These are phyloP conservation scores for Licmophora abbreviata DNA, from an alignment of 108 stramenopile genomes.

Conservation along the genomic window DNA sequence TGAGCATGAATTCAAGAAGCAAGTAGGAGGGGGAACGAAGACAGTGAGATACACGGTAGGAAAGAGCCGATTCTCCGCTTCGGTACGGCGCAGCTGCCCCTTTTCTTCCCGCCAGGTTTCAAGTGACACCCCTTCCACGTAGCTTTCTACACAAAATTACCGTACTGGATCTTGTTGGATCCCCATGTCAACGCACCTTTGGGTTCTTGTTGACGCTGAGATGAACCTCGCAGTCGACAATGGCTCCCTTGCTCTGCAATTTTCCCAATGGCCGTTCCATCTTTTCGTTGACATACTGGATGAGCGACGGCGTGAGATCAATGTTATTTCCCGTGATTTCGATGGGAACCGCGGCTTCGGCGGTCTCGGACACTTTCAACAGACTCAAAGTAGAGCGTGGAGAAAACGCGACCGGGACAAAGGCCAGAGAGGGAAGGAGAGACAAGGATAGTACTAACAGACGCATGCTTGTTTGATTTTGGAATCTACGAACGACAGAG, in stretches of 20 bases:
- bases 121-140: constrained; percentile 1
- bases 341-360: constrained; percentile 38
- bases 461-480: too few species aligned
- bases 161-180: neutral
- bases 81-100: neutral
- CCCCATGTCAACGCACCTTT: constrained; percentile 39
- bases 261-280: constrained; percentile 68
- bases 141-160: neutral
- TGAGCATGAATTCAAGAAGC: constrained; percentile 10
- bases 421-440: too few species aligned
- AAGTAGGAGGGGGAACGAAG: neutral
- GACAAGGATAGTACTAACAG: too few species aligned
- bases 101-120: neutral
- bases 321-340: constrained; percentile 78
- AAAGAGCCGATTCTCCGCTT: neutral
- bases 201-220: constrained; percentile 81
- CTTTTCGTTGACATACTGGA: constrained; percentile 66
- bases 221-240: constrained; percentile 71
- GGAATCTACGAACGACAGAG: too few species aligned
- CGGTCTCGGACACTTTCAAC: constrained; percentile 29
- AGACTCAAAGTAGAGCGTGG: too few species aligned
- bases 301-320: constrained; percentile 69
- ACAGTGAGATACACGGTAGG: neutral
- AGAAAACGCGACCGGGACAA: too few species aligned
- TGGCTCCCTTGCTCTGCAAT: constrained; percentile 42